Evolutionary conservation across 345 rosid species (phyloP).

Genomic region (Noccaea caerulescens): DNA sequence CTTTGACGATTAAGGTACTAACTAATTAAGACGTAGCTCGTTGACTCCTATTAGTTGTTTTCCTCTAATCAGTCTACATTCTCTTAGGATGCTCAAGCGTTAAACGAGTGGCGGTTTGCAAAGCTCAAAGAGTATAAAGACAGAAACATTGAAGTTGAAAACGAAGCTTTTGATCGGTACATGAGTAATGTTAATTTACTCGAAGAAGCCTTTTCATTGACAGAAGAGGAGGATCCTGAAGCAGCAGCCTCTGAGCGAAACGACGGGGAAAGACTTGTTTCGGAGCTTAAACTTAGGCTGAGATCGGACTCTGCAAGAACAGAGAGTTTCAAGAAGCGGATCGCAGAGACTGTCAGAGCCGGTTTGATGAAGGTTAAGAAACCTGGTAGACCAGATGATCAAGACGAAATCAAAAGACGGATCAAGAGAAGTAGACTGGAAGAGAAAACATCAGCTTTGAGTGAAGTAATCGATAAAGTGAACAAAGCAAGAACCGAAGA

Average conservation of each 20-base stretch:
- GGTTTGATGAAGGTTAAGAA: constrained; percentile 65
- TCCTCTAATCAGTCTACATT: constrained; percentile 13
- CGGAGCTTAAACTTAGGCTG: constrained; percentile 56
- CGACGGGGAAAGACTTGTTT: constrained; percentile 35
- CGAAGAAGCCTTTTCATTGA: constrained; percentile 70
- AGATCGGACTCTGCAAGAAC: constrained; percentile 55
- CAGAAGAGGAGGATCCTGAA: constrained; percentile 48
- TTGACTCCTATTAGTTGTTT: background rate
- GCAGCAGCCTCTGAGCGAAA: constrained; percentile 46
- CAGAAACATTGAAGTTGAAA: constrained; percentile 73
- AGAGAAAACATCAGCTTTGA: constrained; percentile 58
- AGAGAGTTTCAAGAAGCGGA: constrained; percentile 61
- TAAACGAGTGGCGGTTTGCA: constrained; percentile 92
- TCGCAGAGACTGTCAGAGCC: constrained; percentile 56
- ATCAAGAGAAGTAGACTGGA: constrained; percentile 49
- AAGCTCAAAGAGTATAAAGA: constrained; percentile 80
- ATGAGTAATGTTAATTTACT: constrained; percentile 71
- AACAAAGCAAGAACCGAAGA: constrained; percentile 80
- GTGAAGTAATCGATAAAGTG: constrained; percentile 69
- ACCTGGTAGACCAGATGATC: constrained; percentile 38
- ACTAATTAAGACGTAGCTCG: background rate
- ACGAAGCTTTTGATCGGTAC: constrained; percentile 84
- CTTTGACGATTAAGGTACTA: constrained; percentile 77
- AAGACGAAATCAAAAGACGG: constrained; percentile 45
- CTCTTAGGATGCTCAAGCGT: constrained; percentile 81